Percentiles rank a stretch among this genome's conserved stretches.
Evolutionary conservation across 2,329 filamentous ascomycete species (phyloP).

Genomic region (Leptographium wingfieldii): DNA sequence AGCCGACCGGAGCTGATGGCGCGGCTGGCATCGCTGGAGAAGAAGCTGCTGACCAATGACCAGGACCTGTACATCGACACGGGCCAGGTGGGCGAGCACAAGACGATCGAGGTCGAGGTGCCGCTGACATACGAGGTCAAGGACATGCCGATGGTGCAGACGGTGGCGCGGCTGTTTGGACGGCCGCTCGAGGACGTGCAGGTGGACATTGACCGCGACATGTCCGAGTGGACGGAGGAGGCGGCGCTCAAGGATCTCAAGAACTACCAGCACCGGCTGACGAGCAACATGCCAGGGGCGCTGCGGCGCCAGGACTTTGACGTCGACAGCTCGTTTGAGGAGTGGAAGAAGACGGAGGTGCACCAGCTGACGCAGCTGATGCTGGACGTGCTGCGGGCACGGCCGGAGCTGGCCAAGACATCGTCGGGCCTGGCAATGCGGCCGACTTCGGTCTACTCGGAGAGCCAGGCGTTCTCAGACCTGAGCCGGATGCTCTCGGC

Average conservation of each 20-base stretch:
- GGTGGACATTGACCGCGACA: conserved; percentile 72
- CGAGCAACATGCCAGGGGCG: conserved; percentile 64
- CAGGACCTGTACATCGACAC: conserved; percentile 65
- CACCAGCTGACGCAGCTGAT: conserved; percentile 88
- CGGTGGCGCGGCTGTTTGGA: conserved; percentile 77
- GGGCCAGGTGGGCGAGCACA: conserved; percentile 45
- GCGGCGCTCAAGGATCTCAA: conserved; percentile 86
- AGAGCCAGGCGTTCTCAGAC: conserved; percentile 40
- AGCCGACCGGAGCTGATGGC: conserved; percentile 75
- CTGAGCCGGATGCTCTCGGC: conserved; percentile 38
- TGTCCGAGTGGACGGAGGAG: conserved; percentile 76
- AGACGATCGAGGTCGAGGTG: conserved; percentile 67
- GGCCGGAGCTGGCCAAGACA: conserved; percentile 72
- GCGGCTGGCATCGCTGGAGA: conserved; percentile 71
- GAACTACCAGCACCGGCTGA: conserved; percentile 80
- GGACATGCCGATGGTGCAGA: conserved; percentile 89
- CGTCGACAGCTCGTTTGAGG: conserved; percentile 71
- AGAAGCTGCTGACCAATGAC: conserved; percentile 86
- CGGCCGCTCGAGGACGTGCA: conserved; percentile 70
- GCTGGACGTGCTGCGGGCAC: conserved; percentile 74
- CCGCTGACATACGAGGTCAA: conserved; percentile 86
- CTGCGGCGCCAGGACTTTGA: conserved; percentile 81
- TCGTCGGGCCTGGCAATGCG: conserved; percentile 32
- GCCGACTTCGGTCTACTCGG: conserved; percentile 29
- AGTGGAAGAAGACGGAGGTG: conserved; percentile 83